Conservation (phyloP, 2,329 filamentous ascomycete species). For the Calonectria ilicicola region DNA sequence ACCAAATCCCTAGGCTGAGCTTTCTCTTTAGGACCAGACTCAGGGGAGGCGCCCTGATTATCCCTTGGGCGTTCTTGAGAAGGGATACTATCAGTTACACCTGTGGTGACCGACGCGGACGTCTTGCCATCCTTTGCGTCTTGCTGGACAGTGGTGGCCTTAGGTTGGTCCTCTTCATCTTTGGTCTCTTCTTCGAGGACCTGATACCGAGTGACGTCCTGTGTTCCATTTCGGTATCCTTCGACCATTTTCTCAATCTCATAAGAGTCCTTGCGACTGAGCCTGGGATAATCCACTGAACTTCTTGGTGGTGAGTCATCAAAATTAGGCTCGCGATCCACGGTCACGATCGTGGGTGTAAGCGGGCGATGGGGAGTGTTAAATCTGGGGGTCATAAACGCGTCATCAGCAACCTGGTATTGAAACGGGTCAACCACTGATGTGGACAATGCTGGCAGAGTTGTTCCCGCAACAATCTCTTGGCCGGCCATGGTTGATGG, state of each 20-base stretch:
- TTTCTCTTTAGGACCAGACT: slow-evolving; percentile 50
- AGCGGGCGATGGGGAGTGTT: slow-evolving; percentile 55
- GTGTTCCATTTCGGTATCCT: slow-evolving; percentile 41
- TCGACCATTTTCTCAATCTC: slow-evolving; percentile 55
- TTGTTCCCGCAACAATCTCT: slow-evolving; percentile 40
- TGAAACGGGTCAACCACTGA: slow-evolving; percentile 68
- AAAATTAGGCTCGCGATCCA: slow-evolving; percentile 66
- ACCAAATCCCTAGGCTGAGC: slow-evolving; percentile 56
- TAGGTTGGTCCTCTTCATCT: slow-evolving; percentile 54
- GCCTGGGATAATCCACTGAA: slow-evolving; percentile 47
- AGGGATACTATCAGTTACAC: slow-evolving; percentile 60
- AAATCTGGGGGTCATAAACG: slow-evolving; percentile 59
- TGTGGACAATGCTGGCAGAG: slow-evolving; percentile 37
- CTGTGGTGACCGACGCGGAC: slow-evolving; percentile 59
- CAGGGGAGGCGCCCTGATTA: slow-evolving; percentile 46
- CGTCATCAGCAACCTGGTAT: slow-evolving; percentile 66
- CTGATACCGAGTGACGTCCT: slow-evolving; percentile 28
- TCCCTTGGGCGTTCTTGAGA: slow-evolving; percentile 53
- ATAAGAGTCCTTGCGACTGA: slow-evolving; percentile 64
- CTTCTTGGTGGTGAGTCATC: slow-evolving; percentile 49
- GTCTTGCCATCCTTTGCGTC: slow-evolving; percentile 61
- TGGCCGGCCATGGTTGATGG: slow-evolving; percentile 44
- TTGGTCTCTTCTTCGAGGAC: slow-evolving; percentile 38
- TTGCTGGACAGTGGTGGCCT: slow-evolving; percentile 58
- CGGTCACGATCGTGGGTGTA: slow-evolving; percentile 64